Percentiles rank a stretch among this genome's conserved stretches.
Evolutionary conservation across 768 basidiomycete genomes (phyloP).

Genomic region (Rhodotorula paludigena): DNA sequence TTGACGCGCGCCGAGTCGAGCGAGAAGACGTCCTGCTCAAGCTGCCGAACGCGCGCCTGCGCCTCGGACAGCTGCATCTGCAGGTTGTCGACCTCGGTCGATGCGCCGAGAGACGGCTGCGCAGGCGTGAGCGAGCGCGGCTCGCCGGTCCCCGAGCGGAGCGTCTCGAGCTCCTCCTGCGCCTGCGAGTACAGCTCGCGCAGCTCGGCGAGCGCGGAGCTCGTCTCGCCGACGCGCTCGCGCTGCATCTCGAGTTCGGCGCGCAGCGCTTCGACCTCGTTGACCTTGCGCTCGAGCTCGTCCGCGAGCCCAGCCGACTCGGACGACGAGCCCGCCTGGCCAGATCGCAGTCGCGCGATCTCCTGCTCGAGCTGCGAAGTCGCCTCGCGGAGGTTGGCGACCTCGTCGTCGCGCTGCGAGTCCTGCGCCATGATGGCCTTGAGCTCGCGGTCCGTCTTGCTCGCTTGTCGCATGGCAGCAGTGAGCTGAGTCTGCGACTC

Average conservation of each 20-base stretch:
- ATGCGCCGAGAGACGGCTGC: background rate
- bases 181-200: constrained; percentile 6
- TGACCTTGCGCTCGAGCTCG: constrained; percentile 19
- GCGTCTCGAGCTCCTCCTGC: constrained; percentile 24
- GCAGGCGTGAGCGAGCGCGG: background rate
- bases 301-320: constrained; percentile 8
- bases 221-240: constrained; percentile 46
- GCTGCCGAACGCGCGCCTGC: constrained; percentile 69
- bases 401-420: constrained; percentile 10
- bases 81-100: constrained; percentile 55
- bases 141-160: background rate
- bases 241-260: constrained; percentile 28
- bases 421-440: constrained; percentile 15
- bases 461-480: too few relatives aligned
- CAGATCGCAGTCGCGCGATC: too few relatives aligned
- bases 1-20: constrained; percentile 63
- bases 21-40: constrained; percentile 69
- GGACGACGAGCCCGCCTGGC: background rate
- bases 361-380: too few relatives aligned
- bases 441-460: too few relatives aligned
- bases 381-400: too few relatives aligned
- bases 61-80: constrained; percentile 72
- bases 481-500: too few relatives aligned
- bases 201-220: constrained; percentile 17
- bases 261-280: constrained; percentile 17